phyloP scores from a whole-genome alignment of 352 stramenopile species.

The Globisporangium okanoganense region DNA sequence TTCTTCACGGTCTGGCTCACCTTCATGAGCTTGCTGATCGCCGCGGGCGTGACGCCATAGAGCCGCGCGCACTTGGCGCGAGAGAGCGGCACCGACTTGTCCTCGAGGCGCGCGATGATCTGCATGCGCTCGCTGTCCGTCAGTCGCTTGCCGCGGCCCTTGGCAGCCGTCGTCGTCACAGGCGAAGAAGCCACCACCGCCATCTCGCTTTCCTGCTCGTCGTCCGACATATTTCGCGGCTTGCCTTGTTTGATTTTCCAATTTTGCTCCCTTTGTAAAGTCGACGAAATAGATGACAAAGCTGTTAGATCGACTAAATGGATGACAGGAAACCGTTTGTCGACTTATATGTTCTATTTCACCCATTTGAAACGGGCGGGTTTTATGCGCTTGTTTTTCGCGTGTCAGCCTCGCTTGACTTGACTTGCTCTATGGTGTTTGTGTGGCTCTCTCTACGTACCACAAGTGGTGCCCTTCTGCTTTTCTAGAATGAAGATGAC shows the following conservation, averaged over 20 bases:
- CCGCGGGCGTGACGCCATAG: slow-evolving; percentile 64
- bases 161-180: slow-evolving; percentile 12
- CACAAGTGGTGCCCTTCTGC: neutral
- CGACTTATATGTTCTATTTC: too few relatives aligned
- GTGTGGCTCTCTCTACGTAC: neutral
- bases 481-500: slow-evolving; percentile 61
- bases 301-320: too few relatives aligned
- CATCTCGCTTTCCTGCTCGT: slow-evolving; percentile 1
- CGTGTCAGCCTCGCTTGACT: too few relatives aligned
- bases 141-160: slow-evolving; percentile 54
- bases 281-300: too few relatives aligned
- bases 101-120: slow-evolving; percentile 68
- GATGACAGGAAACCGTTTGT: too few relatives aligned
- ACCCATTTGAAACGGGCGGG: too few relatives aligned
- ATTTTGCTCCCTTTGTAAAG: neutral
- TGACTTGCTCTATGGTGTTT: neutral
- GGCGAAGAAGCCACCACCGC: too few relatives aligned
- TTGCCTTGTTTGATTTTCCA: neutral
- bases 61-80: slow-evolving; percentile 52
- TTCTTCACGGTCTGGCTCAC: slow-evolving; percentile 64
- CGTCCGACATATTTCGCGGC: neutral
- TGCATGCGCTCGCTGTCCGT: slow-evolving; percentile 74
- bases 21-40: slow-evolving; percentile 82
- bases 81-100: slow-evolving; percentile 41
- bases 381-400: too few relatives aligned